A percentile compares a stretch with the other conserved stretches of the same genome.
These are phyloP conservation scores for Botrytis squamosa DNA, from an alignment of 2,329 filamentous ascomycete genomes.

Conservation along the genomic window DNA sequence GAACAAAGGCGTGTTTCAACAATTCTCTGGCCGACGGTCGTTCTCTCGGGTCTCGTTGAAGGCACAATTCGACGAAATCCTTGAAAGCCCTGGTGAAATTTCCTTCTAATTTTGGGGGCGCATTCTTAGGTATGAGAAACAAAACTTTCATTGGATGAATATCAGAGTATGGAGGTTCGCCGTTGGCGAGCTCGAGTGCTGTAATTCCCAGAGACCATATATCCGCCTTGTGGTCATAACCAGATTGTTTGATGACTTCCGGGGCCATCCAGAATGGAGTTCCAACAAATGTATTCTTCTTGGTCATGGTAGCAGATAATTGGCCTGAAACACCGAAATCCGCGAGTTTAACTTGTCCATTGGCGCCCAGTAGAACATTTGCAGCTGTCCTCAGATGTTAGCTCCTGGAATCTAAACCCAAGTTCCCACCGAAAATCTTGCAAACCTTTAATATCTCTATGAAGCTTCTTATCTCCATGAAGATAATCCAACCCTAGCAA, in stretches of 20 bases:
- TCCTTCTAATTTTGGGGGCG: conserved; percentile 76
- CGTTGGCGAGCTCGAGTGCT: conserved; percentile 84
- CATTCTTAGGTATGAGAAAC: conserved; percentile 94
- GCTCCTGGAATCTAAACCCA: not conserved
- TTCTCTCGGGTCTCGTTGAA: conserved; percentile 86
- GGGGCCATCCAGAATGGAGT: conserved; percentile 99
- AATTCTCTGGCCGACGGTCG: conserved; percentile 84
- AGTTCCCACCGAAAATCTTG: conserved; percentile 4
- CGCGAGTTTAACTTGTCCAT: conserved; percentile 93
- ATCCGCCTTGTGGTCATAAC: conserved; percentile 96
- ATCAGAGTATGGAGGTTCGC: conserved; percentile 91
- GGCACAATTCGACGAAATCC: conserved; percentile 78
- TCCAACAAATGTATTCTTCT: conserved; percentile 98
- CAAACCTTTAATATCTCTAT: conserved; percentile 91
- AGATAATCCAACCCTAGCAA: conserved; percentile 89
- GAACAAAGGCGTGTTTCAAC: conserved; percentile 85
- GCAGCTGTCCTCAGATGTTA: conserved; percentile 60
- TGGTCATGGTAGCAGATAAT: conserved; percentile 96
- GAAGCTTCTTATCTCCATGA: conserved; percentile 92
- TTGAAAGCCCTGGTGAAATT: conserved; percentile 82
- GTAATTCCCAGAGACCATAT: conserved; percentile 98
- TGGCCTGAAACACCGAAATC: conserved; percentile 98
- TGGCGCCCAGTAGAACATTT: conserved; percentile 84
- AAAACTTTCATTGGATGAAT: conserved; percentile 99
- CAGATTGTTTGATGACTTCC: conserved; percentile 97